Base-by-base conservation (phyloP, 1,139 yeast species). In the Yamadazyma oceani region DNA sequence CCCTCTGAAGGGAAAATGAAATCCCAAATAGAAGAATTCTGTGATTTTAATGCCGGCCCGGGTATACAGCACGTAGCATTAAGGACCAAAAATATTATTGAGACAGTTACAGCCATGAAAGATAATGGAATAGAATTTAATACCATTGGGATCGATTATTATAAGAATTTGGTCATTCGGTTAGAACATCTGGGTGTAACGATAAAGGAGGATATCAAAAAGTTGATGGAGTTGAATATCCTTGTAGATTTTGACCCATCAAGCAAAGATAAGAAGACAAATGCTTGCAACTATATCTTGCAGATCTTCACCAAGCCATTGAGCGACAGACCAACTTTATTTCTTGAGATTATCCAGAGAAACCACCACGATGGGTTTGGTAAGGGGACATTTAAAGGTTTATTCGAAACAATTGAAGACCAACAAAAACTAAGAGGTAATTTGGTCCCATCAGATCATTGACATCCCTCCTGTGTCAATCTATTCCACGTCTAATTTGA, bases 61-160 rank as follows among this genome's bases (percentile, higher is more conserved):
- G 95, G 95, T 1, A 75, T 87, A 24, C 95, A 87, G 60, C 95
- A 87, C 53, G 67, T 87, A 52, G 95, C 95, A 0, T 57, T 86
- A 21, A 62, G 64, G 38, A 85, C 92, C 0, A 58, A 65, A 31
- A 68, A 84, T 55, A 86, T 87, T 26, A 51, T 85, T 21, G 55
- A 57, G 2, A 68, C 88, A 0, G 83, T 87, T n/a, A 44, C 55
- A 2, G 60, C 67, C 10, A 62, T 87, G 71, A 68, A 62, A 35
- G 45, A 56, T 16, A 64, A 87, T 35, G 95, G 95, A 1, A 75
- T 80, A n/a, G 81, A 78, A 46, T 87, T 87, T 56, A 83, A 86
- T 44, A 48, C 60, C 2, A 79, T 83, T 9, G 78, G 85, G 0
- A 55, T 57, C 0, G 45, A 59, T 5, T 87, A 86, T 59, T 86